Base-by-base conservation (phyloP, 495 filamentous ascomycete genomes). In the Symbiotaphrina buchneri region DNA sequence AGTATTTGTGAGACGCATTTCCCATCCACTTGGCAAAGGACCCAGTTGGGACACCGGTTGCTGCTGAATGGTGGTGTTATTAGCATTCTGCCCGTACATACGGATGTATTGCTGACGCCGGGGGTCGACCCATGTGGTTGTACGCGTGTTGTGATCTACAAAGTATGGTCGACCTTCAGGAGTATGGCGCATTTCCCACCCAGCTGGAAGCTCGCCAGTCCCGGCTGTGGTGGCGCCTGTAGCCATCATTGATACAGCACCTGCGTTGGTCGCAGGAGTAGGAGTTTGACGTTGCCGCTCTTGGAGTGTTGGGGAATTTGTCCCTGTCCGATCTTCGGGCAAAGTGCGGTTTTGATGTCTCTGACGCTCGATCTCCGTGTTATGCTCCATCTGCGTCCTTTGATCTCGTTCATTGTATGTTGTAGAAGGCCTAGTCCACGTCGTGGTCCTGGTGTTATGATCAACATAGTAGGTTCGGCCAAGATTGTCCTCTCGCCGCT, bases 401-500 rank as follows among this genome's bases (percentile, higher is more conserved):
- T 85, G 74, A 19, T 75, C 72, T 19, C 70, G 69, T 39, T 74
- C 76, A 34, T 72, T 84, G 41, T 83, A 84, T 35, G 69, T 63
- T 25, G 72, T 70, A 5, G 84, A 73, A 16, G 87, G 87, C 34
- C 87, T 60, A 39, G 71, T 81, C 87, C 87, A 97, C 30, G 85
- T 97, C 7, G 87, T 97, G 28, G 84, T 83, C 39, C 87, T 65
- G 4, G 85, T 91, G 48, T 97, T 97, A 50, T 97, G 87, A 48
- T 97, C 87, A 20, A 97, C 87, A 52, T 97, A 97, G 47, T 97
- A 97, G n/a, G 84, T 95, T 42, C 87, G 71, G 33, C 90, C 90
- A 23, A 97, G 54, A 44, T 95, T 83, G 51, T 97, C 87, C 47
- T 95, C 87, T 25, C 87, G 67, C 28, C 90, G 68, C 51, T 97